These are phyloP conservation scores for Euphorbia pulcherrima DNA, from an alignment of 345 rosid genomes.

Conservation along the genomic window DNA sequence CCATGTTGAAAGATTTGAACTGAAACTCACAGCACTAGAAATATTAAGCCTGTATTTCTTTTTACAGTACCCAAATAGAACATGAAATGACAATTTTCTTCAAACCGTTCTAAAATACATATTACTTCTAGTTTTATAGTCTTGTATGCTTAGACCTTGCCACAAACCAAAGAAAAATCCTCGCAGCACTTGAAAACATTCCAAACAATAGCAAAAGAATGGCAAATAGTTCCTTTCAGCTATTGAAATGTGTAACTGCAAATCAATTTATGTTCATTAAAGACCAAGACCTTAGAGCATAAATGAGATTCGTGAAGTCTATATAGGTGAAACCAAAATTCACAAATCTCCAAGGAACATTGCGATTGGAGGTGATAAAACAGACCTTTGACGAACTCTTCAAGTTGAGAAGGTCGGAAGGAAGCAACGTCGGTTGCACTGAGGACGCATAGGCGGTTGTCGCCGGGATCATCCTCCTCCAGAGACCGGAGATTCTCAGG, in stretches of 20 bases:
- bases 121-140: background rate
- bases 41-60: background rate
- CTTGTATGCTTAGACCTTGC: background rate
- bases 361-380: background rate
- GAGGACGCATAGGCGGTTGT: conserved; percentile 51
- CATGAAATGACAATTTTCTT: background rate
- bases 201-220: background rate
- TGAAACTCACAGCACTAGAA: background rate
- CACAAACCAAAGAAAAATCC: background rate
- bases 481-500: conserved; percentile 64
- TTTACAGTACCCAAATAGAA: background rate
- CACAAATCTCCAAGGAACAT: background rate
- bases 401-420: conserved; percentile 60
- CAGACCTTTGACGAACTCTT: conserved; percentile 89
- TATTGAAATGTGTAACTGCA: background rate
- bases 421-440: conserved; percentile 50
- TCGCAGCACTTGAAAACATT: background rate
- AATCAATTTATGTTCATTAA: background rate
- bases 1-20: no score
- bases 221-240: background rate
- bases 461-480: conserved; percentile 45
- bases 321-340: background rate
- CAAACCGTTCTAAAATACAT: background rate
- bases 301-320: background rate
- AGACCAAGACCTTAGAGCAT: background rate